Base-by-base conservation (phyloP, 2,329 filamentous ascomycete genomes). In the Drechslera avenae region DNA sequence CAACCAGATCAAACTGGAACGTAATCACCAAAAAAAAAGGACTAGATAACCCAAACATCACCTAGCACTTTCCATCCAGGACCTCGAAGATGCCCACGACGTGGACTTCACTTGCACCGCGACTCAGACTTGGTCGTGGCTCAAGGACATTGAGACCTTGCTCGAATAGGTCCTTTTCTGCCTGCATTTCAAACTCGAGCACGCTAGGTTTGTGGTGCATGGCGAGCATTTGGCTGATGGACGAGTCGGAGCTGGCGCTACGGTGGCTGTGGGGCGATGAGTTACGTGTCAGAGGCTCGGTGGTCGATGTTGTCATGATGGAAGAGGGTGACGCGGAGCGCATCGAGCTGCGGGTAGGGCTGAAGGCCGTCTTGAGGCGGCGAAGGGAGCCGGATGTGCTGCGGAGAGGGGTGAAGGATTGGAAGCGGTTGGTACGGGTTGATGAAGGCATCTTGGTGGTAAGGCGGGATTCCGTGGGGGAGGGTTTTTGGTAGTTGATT, bases 51-150 rank as follows among this genome's bases (percentile, higher is more conserved):
- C 31, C 12, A 18, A 32, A 17, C n/a, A 1, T 6, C 17, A 7
- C 23, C 45, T 60, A 72, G 40, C 52, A 62, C 56, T 64, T 66
- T 1, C 71, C 69, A 23, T 71, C 67, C 39, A 74, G 45, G 9
- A 74, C 72, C 65, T 74, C 69, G 32, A 74, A 74, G 26, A 74
- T 74, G 17, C 72, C 69, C 0, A 72, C 66, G 26, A 73, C 72
- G 36, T 68, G 62, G 3, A 66, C 64, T 34, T 63, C 64, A 6
- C 59, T 59, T 0, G 43, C 43, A 1, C 59, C 50, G 4, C 45
- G 39, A 1, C 46, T 54, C 7, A 57, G 12, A 7, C 46, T 53
- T 0, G 69, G 69, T 45, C 72, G 19, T 0, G 72, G 72, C 60
- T 74, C 72, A 3, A 74, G 53, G 42, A 72, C 56, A 10, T 63